Conservation (phyloP, 164 flowering plant species). For the Vitis riparia region DNA sequence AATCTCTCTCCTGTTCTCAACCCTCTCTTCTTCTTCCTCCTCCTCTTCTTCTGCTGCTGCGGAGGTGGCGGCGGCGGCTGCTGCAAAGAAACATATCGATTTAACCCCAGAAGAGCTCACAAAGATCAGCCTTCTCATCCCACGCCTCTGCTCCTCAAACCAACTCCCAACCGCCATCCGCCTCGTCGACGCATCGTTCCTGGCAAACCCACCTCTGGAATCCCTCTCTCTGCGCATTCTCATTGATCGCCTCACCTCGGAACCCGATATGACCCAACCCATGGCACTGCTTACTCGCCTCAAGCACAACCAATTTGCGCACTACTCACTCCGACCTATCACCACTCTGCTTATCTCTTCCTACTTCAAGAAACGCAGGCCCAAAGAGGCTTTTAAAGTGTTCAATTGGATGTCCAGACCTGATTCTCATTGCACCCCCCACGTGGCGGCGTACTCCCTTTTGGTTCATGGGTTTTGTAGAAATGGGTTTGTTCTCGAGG, state of each 20-base stretch:
- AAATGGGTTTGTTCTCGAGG: conserved; percentile 28
- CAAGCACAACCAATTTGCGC: conserved; percentile 28
- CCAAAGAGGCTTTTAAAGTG: conserved; percentile 37
- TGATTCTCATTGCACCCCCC: conserved; percentile 23
- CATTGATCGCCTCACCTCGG: conserved; percentile 31
- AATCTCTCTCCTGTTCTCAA: not conserved
- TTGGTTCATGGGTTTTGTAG: conserved; percentile 36
- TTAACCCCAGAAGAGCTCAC: conserved; percentile 34
- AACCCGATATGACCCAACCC: conserved; percentile 38
- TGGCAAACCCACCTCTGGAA: conserved; percentile 31
- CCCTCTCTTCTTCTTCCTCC: not conserved
- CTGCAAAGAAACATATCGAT: not conserved
- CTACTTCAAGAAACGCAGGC: conserved; percentile 22
- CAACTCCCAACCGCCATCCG: conserved; percentile 36
- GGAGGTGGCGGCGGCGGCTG: not conserved
- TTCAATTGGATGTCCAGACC: conserved; percentile 41
- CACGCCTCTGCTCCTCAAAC: conserved; percentile 44
- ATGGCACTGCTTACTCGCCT: conserved; percentile 43
- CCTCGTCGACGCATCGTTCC: conserved; percentile 36
- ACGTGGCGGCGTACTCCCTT: conserved; percentile 14
- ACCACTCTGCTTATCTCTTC: conserved; percentile 26
- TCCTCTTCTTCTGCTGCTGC: not conserved
- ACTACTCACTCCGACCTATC: conserved; percentile 22
- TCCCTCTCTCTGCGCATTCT: conserved; percentile 38
- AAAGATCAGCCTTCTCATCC: conserved; percentile 42